phyloP scores from a whole-genome alignment of 2,329 filamentous ascomycete genomes.

The Pleurostoma richardsiae region DNA sequence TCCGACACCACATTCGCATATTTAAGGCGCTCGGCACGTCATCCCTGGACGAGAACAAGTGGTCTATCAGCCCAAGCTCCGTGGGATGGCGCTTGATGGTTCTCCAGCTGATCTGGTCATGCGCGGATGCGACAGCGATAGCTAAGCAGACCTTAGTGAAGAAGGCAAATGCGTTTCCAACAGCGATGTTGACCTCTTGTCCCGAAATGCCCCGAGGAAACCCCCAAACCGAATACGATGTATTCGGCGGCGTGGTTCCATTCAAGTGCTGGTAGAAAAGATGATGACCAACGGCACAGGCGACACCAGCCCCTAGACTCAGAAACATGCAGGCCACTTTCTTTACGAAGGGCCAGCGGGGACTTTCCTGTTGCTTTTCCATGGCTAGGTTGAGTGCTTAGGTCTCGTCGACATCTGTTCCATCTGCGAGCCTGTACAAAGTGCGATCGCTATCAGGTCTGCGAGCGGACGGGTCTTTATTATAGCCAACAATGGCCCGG shows the following conservation, averaged over 20 bases:
- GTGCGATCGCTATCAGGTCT: too few species aligned
- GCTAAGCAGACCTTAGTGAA: background rate
- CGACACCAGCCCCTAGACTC: background rate
- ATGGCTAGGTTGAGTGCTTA: background rate
- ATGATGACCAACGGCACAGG: background rate
- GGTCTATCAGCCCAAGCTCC: background rate
- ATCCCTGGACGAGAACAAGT: background rate
- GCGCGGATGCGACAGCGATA: background rate
- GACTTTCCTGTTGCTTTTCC: background rate
- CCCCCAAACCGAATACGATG: background rate
- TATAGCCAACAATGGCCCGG: too few species aligned
- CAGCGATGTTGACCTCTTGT: background rate
- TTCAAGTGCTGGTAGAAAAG: background rate
- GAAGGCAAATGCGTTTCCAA: background rate
- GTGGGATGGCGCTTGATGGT: background rate
- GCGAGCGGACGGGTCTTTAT: too few species aligned
- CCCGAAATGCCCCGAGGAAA: background rate
- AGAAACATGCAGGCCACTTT: background rate
- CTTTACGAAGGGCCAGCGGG: background rate
- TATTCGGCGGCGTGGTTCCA: background rate
- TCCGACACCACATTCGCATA: background rate
- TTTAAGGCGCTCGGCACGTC: background rate
- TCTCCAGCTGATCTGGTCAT: background rate
- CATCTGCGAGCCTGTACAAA: too few species aligned
- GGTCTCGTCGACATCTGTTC: background rate